These are phyloP conservation scores for Parachaetomium inaequale DNA, from an alignment of 495 filamentous ascomycete species.

Conservation along the genomic window DNA sequence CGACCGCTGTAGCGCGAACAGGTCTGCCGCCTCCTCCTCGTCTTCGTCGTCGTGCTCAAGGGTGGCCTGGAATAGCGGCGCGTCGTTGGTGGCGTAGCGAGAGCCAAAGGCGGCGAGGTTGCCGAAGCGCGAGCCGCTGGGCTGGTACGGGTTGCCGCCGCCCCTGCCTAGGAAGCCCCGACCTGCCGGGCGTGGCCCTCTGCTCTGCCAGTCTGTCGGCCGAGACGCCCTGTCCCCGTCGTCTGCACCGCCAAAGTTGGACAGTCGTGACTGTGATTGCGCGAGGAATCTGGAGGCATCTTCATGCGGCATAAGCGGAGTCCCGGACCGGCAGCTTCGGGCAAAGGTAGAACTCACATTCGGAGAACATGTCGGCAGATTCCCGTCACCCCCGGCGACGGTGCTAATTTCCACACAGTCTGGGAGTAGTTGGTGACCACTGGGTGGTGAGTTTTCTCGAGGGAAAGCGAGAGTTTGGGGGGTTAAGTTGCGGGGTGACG, in stretches of 20 bases:
- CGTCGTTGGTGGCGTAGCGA: conserved; percentile 63
- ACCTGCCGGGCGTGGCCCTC: conserved; percentile 35
- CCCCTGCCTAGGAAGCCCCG: conserved; percentile 37
- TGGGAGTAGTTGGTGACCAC: neutral
- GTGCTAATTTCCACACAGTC: conserved; percentile 12
- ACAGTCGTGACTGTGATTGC: conserved; percentile 86
- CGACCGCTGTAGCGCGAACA: conserved; percentile 85
- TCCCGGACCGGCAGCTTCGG: conserved; percentile 4
- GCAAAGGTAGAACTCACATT: conserved; percentile 66
- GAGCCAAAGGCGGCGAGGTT: conserved; percentile 76
- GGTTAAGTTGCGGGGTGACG: neutral
- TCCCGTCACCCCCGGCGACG: conserved; percentile 26
- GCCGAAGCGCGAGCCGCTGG: conserved; percentile 62
- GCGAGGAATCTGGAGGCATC: conserved; percentile 97
- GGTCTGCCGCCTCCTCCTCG: conserved; percentile 85
- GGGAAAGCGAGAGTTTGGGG: neutral
- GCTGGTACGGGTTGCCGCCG: conserved; percentile 67
- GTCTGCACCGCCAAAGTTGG: conserved; percentile 61
- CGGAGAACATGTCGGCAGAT: conserved; percentile 75
- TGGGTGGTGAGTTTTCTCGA: neutral
- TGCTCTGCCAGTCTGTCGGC: conserved; percentile 33
- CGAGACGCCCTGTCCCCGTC: conserved; percentile 42
- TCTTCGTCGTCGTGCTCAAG: conserved; percentile 84
- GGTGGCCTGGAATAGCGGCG: conserved; percentile 85
- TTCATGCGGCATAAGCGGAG: conserved; percentile 32